Conservation (phyloP, 768 basidiomycete genomes). For the Lactarius hatsudake region DNA sequence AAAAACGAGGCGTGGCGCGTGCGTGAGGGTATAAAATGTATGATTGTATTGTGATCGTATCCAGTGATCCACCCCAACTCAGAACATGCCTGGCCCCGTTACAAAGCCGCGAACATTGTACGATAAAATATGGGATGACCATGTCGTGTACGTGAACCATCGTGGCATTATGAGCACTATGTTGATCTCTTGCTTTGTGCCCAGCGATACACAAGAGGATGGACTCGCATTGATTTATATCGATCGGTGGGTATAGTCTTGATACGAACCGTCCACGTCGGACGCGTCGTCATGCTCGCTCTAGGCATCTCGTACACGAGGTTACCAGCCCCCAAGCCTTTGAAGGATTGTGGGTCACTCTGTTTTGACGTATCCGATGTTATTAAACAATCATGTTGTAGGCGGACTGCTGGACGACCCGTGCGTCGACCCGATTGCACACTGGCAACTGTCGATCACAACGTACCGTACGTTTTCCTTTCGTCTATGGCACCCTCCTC, state of each 20-base stretch:
- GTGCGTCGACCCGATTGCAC: constrained; percentile 67
- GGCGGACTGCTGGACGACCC: constrained; percentile 48
- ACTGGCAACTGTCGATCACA: constrained; percentile 60
- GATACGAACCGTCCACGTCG: not conserved
- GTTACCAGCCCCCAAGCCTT: constrained; percentile 65
- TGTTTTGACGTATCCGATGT: not conserved
- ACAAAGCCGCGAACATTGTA: constrained; percentile 82
- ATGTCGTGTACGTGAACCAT: constrained; percentile 67
- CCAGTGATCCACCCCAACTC: not conserved
- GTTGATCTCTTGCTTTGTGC: constrained; percentile 7
- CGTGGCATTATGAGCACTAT: not conserved
- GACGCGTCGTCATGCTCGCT: constrained; percentile 18
- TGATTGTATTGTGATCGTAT: not conserved
- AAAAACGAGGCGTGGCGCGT: not conserved
- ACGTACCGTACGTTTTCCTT: constrained; percentile 42
- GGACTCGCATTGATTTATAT: constrained; percentile 80
- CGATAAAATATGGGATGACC: constrained; percentile 98
- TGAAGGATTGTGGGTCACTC: constrained; percentile 45
- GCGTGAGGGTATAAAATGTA: not conserved
- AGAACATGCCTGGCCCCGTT: constrained; percentile 53
- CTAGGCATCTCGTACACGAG: constrained; percentile 58
- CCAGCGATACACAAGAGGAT: constrained; percentile 68
- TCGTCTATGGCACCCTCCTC: constrained; percentile 6
- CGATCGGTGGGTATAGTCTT: constrained; percentile 37
- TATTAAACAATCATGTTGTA: constrained; percentile 21